Base-by-base conservation (phyloP, 176 grass and related monocot species). In the Cymbopogon citratus region DNA sequence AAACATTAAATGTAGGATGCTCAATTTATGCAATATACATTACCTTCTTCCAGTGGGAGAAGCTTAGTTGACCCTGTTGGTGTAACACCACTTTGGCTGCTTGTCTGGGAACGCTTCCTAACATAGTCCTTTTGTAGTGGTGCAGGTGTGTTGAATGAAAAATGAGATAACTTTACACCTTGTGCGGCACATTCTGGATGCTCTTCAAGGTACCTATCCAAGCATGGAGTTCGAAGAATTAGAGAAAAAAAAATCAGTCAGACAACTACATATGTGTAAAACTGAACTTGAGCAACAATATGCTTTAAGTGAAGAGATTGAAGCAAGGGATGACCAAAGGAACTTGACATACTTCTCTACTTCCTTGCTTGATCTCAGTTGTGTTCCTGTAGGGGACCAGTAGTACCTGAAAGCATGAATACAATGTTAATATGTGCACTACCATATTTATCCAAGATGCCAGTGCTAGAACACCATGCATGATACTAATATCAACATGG, bases 361-460 rank as follows among this genome's bases (percentile, higher is more conserved):
- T 11, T 89, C 71, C 7, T 44, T 63, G 11, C 10, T 69, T 14
- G 90, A 92, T 75, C 84, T 67, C 49, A 92, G 16, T 72, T 40
- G 81, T 63, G 43, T 81, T 21, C 90, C 80, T 27, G 65, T 31
- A 63, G 87, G 87, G 63, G 84, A 28, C 57, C 35, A 28, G 69
- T 92, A 92, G 75, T 89, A 89, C 83, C 87, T 89, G 84, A 68
- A 92, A 81, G 54, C 11, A 56, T 49, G 25, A 73, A 78, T 24
- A 82, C 19, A 65, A 65, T 23, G 31, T 63, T 71, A 65, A 12
- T 3, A 71, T 34, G 18, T 18, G 27, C 40, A 59, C 19, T 74
- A 29, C 11, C 28, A 69, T 27, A 71, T 33, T 24, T 21, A 52
- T 52, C 49, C 49, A 52, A 52, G 49, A 52, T 52, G 49, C 18